These are phyloP conservation scores for Gossypium australe DNA, from an alignment of 345 rosid species.

Conservation along the genomic window DNA sequence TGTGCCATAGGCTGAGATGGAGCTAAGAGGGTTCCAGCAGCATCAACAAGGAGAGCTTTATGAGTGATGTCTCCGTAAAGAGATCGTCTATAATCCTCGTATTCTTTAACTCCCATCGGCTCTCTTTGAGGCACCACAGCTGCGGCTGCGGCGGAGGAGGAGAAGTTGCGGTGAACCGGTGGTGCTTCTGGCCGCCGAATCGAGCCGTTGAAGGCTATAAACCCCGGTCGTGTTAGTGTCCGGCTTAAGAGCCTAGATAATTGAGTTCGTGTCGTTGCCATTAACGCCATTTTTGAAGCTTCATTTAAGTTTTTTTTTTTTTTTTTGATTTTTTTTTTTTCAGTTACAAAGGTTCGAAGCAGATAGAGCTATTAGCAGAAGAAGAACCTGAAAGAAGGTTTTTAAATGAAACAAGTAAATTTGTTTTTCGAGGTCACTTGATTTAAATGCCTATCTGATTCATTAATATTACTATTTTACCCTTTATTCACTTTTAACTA, in stretches of 20 bases:
- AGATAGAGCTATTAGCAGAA: background rate
- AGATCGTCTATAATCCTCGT: slow-evolving; percentile 76
- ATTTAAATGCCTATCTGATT: background rate
- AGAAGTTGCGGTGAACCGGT: slow-evolving; percentile 18
- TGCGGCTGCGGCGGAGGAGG: slow-evolving; percentile 32
- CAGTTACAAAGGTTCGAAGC: background rate
- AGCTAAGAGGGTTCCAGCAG: slow-evolving; percentile 82
- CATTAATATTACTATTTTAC: slow-evolving; percentile 16
- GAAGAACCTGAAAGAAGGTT: background rate
- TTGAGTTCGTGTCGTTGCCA: slow-evolving; percentile 28
- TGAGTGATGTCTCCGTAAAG: slow-evolving; percentile 79
- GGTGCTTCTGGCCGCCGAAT: slow-evolving; percentile 2
- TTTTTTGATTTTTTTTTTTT: background rate
- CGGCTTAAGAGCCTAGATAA: slow-evolving; percentile 18
- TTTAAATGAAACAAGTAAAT: background rate
- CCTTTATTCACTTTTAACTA: slow-evolving; percentile 3
- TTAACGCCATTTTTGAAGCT: slow-evolving; percentile 7
- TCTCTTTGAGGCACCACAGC: slow-evolving; percentile 31
- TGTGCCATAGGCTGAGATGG: slow-evolving; percentile 99
- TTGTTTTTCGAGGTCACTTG: background rate
- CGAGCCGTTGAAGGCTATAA: background rate
- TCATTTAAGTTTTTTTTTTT: background rate
- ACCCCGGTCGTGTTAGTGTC: background rate
- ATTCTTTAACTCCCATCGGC: slow-evolving; percentile 56
- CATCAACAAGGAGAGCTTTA: slow-evolving; percentile 87